A percentile compares a stretch with the other conserved stretches of the same genome.
Conservation (phyloP, 225 moss, liverwort and hornwort genomes). For the Sphagnum contortum region DNA sequence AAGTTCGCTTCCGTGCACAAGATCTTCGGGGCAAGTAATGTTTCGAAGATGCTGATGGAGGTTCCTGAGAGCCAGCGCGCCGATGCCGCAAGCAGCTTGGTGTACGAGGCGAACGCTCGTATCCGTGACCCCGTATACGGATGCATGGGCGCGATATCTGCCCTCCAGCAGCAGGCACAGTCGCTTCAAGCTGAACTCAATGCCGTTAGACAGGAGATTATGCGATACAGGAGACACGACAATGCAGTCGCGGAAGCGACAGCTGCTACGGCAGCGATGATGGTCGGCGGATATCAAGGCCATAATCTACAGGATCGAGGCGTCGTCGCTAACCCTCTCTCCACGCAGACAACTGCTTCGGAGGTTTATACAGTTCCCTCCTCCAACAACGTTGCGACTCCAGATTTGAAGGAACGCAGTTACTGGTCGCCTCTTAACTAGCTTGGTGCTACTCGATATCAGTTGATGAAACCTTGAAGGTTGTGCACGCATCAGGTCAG, state of each 20-base stretch:
- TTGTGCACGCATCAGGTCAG: no score
- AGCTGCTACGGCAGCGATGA: slow-evolving; percentile 1
- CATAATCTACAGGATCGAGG: slow-evolving; percentile 15
- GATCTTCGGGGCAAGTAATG: slow-evolving; percentile 51
- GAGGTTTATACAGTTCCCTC: slow-evolving; percentile 36
- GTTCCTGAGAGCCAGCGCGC: slow-evolving; percentile 43
- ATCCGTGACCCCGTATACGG: slow-evolving; percentile 47
- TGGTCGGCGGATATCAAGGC: slow-evolving; percentile 19
- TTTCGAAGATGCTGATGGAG: slow-evolving; percentile 53
- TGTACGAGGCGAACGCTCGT: slow-evolving; percentile 47
- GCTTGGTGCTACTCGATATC: neutral
- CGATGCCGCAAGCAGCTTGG: slow-evolving; percentile 45
- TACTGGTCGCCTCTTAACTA: slow-evolving; percentile 26
- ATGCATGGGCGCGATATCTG: slow-evolving; percentile 41
- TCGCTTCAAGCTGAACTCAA: slow-evolving; percentile 27
- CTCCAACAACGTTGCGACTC: slow-evolving; percentile 25
- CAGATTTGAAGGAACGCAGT: slow-evolving; percentile 35
- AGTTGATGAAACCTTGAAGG: no score
- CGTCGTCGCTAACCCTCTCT: slow-evolving; percentile 5
- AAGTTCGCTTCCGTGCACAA: slow-evolving; percentile 53
- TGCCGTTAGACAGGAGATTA: slow-evolving; percentile 27
- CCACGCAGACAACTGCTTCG: slow-evolving; percentile 16
- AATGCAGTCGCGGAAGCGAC: slow-evolving; percentile 12
- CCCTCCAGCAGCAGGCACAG: slow-evolving; percentile 43
- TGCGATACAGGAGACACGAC: slow-evolving; percentile 21